These are phyloP conservation scores for Cunninghamia lanceolata DNA, from an alignment of 75 land plant species.

Conservation along the genomic window DNA sequence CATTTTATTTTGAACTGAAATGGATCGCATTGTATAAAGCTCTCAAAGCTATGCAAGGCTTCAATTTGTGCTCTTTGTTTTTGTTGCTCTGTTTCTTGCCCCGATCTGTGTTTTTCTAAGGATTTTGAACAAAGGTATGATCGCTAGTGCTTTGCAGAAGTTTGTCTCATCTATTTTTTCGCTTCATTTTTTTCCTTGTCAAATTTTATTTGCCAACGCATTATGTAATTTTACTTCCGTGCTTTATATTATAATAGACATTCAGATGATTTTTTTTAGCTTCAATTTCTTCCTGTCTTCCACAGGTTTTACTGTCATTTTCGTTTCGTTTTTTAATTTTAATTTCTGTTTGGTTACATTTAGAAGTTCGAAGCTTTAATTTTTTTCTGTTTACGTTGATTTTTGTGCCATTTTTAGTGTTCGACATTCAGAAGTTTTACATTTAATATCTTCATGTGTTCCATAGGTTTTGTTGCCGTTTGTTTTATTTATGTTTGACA, in stretches of 20 bases:
- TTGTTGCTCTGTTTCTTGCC: neutral
- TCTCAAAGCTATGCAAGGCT: neutral
- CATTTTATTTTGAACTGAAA: neutral
- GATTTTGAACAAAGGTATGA: neutral
- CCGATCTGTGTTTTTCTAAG: neutral
- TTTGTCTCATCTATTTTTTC: neutral
- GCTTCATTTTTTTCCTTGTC: neutral
- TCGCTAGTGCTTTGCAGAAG: neutral
- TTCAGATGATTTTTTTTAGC: neutral
- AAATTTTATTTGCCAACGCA: neutral
- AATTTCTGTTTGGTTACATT: neutral
- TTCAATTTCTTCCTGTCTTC: neutral
- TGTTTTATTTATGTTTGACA: neutral
- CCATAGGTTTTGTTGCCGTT: neutral
- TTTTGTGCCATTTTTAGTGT: neutral
- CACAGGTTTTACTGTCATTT: neutral
- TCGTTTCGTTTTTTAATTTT: neutral
- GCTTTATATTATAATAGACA: neutral
- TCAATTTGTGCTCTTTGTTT: neutral
- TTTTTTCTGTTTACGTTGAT: neutral
- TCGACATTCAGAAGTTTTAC: neutral
- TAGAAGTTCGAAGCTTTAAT: neutral
- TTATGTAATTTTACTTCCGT: too few species aligned
- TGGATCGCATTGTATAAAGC: conserved; percentile 18
- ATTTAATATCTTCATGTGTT: too few species aligned